Conservation (phyloP, 306 rosid genomes). For the Gynostemma pentaphyllum region DNA sequence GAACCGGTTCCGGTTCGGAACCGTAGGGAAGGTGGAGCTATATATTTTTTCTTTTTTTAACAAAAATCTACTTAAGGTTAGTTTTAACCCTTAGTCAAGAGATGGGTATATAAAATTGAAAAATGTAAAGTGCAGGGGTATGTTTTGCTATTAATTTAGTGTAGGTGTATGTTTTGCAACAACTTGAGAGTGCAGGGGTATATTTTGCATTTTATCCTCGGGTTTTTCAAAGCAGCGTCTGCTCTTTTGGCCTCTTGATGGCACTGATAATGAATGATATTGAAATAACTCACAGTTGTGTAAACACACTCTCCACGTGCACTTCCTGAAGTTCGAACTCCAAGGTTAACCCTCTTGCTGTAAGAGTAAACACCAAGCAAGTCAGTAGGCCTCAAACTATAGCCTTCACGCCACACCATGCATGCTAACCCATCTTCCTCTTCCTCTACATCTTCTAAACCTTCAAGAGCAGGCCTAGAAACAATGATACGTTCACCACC, state of each 20-base stretch:
- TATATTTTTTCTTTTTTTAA: too few species aligned
- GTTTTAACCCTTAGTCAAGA: too few species aligned
- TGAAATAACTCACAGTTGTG: slow-evolving; percentile 94
- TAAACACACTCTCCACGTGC: slow-evolving; percentile 90
- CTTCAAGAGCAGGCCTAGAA: slow-evolving; percentile 74
- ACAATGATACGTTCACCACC: slow-evolving; percentile 92
- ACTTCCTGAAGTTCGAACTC: slow-evolving; percentile 71
- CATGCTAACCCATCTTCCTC: slow-evolving; percentile 98
- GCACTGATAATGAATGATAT: slow-evolving; percentile 94
- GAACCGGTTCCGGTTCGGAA: too few species aligned
- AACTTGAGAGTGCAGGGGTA: too few species aligned
- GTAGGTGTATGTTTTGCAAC: too few species aligned
- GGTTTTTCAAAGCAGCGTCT: slow-evolving; percentile 80
- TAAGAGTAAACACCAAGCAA: slow-evolving; percentile 84
- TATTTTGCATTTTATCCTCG: slow-evolving; percentile 99
- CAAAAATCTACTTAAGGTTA: too few species aligned
- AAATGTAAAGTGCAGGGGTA: too few species aligned
- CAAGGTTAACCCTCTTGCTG: slow-evolving; percentile 91
- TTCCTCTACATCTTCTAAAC: slow-evolving; percentile 90
- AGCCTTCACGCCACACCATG: slow-evolving; percentile 99
- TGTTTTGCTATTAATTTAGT: too few species aligned
- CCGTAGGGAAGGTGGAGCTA: too few species aligned
- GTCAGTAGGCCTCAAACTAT: slow-evolving; percentile 89
- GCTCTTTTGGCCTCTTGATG: slow-evolving; percentile 99
- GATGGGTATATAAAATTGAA: too few species aligned